Evolutionary conservation across 257 asterid species (phyloP), one percentile per base, ranked within the genome.

Genomic region (Fraxinus pennsylvanica): DNA sequence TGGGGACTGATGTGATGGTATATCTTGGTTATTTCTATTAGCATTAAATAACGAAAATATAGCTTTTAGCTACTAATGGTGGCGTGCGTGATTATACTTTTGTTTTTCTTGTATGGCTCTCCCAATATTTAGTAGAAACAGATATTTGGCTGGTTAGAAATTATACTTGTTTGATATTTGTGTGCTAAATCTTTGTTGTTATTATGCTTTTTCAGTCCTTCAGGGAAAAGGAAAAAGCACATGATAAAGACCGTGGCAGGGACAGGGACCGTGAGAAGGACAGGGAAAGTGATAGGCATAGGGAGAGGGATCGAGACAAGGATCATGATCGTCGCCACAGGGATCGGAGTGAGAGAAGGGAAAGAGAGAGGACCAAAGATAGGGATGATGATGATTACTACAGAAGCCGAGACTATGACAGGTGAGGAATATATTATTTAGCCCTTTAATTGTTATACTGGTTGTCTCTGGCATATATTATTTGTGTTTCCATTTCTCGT

Each of bases 361-460:
- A 86, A n/a, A 73, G 90, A 81, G 97, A 89, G 77, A 91, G 91
- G 84, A 89, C 96, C 61, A 88, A 87, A 85, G 97, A 89, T 63
- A 85, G 85, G 82, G 96, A 86, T 75, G 93, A 86, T 43, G 98
- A 89, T 71, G 91, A 86, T 83, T 81, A 82, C 77, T 73, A 79
- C 78, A 86, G 83, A 86, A 82, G 83, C 85, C 94, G 97, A 76
- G 97, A 91, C 79, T 82, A 63, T 77, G 98, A 91, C 74, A 87
- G 93, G 99, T 93, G 50, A 84, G 79, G 71, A 71, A 78, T 35
- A 39, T 41, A 41, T 25, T 25, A 25, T 25, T 25, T 25, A 25
- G 27, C 27, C 71, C 21, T 70, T 68, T 17, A 52, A 29, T 54
- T 19, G 19, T 47, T 67, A 32, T 68, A 59, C 69, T 66, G 10